Conservation (phyloP, 768 basidiomycete species). For the Ephemerocybe angulata region DNA sequence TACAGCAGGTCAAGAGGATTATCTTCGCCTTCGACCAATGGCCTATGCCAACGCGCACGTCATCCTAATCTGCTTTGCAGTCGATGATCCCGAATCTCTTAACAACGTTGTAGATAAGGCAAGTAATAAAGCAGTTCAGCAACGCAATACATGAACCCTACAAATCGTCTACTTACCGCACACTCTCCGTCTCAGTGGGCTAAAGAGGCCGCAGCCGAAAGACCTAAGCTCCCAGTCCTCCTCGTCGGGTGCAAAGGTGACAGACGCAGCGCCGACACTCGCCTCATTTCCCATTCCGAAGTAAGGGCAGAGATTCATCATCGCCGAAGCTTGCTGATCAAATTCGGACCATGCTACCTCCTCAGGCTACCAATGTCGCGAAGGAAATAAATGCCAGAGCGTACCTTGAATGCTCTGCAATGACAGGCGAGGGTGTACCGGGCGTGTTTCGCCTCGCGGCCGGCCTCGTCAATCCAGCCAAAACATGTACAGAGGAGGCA, state of each 20-base stretch:
- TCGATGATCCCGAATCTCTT: constrained; percentile 73
- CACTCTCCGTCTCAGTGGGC: constrained; percentile 46
- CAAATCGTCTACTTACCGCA: constrained; percentile 24
- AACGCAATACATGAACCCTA: background rate
- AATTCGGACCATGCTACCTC: background rate
- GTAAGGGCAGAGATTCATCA: constrained; percentile 1
- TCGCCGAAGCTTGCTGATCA: background rate
- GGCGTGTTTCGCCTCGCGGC: constrained; percentile 53
- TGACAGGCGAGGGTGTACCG: constrained; percentile 69
- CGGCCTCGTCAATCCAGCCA: background rate
- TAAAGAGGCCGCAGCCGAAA: constrained; percentile 71
- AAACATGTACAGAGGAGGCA: too few species aligned
- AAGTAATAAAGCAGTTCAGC: background rate
- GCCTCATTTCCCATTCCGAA: constrained; percentile 7
- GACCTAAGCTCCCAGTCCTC: constrained; percentile 67
- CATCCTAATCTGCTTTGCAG: constrained; percentile 78
- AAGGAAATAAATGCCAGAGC: constrained; percentile 13
- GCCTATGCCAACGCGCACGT: constrained; percentile 83
- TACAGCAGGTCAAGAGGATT: constrained; percentile 83
- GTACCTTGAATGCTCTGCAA: constrained; percentile 79
- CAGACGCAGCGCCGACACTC: constrained; percentile 27
- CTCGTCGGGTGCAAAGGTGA: constrained; percentile 78
- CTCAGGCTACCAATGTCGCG: constrained; percentile 12
- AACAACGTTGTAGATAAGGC: constrained; percentile 77
- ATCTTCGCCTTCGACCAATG: constrained; percentile 75